These are phyloP conservation scores for Tephrocybe rancida DNA, from an alignment of 768 basidiomycete species.

Conservation along the genomic window DNA sequence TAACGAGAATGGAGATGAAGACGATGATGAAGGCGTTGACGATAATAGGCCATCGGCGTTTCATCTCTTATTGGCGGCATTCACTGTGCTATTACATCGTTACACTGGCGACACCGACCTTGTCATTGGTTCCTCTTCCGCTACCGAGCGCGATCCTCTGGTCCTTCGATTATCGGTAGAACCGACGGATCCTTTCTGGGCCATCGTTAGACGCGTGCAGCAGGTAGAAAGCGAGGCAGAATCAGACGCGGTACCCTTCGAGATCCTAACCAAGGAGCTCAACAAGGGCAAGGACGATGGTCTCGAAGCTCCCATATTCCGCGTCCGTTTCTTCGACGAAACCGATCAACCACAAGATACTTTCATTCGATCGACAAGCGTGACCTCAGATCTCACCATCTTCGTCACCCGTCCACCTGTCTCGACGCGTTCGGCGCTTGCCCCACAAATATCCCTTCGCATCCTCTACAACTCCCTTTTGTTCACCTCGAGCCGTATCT, in stretches of 20 bases:
- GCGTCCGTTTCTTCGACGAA: slow-evolving; percentile 96
- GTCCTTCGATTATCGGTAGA: slow-evolving; percentile 84
- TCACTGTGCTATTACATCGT: slow-evolving; percentile 87
- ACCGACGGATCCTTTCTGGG: slow-evolving; percentile 87
- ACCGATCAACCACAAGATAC: slow-evolving; percentile 73
- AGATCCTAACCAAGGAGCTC: slow-evolving; percentile 69
- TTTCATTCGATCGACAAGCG: slow-evolving; percentile 77
- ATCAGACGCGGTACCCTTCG: slow-evolving; percentile 79
- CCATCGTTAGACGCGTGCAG: slow-evolving; percentile 84
- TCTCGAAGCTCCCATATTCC: slow-evolving; percentile 73
- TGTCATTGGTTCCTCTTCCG: slow-evolving; percentile 87
- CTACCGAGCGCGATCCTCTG: slow-evolving; percentile 73
- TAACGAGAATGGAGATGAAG: slow-evolving; percentile 54
- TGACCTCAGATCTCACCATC: slow-evolving; percentile 92
- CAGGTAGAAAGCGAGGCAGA: slow-evolving; percentile 84
- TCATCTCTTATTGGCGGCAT: slow-evolving; percentile 90
- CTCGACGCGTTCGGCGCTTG: slow-evolving; percentile 68
- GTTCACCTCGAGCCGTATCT: slow-evolving; percentile 79
- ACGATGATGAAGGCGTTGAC: slow-evolving; percentile 46
- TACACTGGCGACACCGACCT: slow-evolving; percentile 96
- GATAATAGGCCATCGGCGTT: slow-evolving; percentile 74
- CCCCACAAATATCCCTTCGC: slow-evolving; percentile 76
- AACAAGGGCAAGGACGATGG: slow-evolving; percentile 65
- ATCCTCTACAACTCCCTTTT: slow-evolving; percentile 94
- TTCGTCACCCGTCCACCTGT: slow-evolving; percentile 78